Base-by-base conservation (phyloP, 495 filamentous ascomycete genomes). In the Trichoderma orchidacearum region DNA sequence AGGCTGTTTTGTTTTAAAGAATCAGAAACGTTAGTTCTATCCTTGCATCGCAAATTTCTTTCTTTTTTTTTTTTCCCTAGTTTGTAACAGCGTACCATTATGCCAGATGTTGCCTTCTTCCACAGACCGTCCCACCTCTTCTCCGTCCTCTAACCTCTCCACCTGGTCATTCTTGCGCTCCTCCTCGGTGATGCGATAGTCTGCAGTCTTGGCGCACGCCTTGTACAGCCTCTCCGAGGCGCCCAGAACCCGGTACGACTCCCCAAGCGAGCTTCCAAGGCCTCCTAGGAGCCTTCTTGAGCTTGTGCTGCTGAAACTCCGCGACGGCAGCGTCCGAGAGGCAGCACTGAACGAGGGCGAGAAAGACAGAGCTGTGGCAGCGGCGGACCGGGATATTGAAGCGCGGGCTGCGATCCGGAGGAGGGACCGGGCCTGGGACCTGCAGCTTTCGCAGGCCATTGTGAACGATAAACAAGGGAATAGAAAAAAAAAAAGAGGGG, bases 121-220 rank as follows among this genome's bases (percentile, higher is more conserved):
- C 30, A 75, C 75, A 13, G 85, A 84, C 28, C 83, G 75, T 15
- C 90, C 90, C 15, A 96, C 67, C 67, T 96, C 83, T 65, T 90
- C 86, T 0, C 85, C 89, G 27, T 81, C 79, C 30, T 75, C 79
- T 2, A 83, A 87, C 59, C 78, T 81, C 27, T 83, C 79, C 30
- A 89, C 70, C 27, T 78, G 74, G 5, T 64, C 70, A 2, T 79
- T 75, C 62, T 80, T 79, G 60, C 76, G 68, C 21, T 75, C 71
- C 32, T 77, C 70, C 30, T 81, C 72, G 2, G 81, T 75, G 54
- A 90, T 85, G 15, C 67, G 72, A 65, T 97, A 97, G 45, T 81
- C 80, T 34, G 85, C 90, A 63, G 90, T 86, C 27, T 61, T 68
- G 7, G 84, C 80, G 68, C 91, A 95, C 60, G 85, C 78, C 60